Evolutionary conservation across 495 filamentous ascomycete species (phyloP), one percentile per base, ranked within the genome.

Genomic region (Lindgomyces ingoldianus): DNA sequence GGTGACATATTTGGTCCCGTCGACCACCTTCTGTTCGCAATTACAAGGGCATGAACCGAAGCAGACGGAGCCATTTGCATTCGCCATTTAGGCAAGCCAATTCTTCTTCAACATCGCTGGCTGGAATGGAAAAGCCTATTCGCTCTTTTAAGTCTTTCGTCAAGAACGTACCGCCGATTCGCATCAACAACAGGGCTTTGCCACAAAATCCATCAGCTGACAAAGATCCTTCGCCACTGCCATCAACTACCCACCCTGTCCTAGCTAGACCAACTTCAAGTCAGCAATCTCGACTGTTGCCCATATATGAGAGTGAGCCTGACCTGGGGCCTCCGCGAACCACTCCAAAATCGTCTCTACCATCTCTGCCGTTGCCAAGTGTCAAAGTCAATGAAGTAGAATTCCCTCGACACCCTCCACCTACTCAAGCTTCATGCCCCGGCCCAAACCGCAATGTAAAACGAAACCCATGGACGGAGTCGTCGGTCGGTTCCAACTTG

Each of bases 101-200:
- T 49, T 14, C 16, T 10, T 62, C 68, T 4, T 57, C 64, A 4
- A 51, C 64, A 12, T 67, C 60, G 26, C 64, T 71, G n/a, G 55
- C 64, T 25, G 68, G 68, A 49, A 68, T 71, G 64, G 68, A 71
- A 50, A 54, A 47, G 21, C 68, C 68, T 39, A 51, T 71, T 19
- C 60, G 54, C 10, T 71, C 68, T 3, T 70, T 70, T 55, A 70
- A 67, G 50, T 70, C 68, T 19, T 68, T 64, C 51, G 57, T 71
- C 39, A 60, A 59, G 58, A 51, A 54, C 3, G 60, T 57, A 1
- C 68, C 68, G 21, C 62, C 68, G 24, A 33, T 60, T 24, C 24
- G 48, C 2, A 1, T 3, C 39, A 30, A 14, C 3, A 19, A 53
- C 57, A 70, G 66, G 54, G 51, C 67, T 54, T 70, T 70, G 58